Conservation (phyloP, 331 rosid genomes). For the Rosa hybrid region DNA sequence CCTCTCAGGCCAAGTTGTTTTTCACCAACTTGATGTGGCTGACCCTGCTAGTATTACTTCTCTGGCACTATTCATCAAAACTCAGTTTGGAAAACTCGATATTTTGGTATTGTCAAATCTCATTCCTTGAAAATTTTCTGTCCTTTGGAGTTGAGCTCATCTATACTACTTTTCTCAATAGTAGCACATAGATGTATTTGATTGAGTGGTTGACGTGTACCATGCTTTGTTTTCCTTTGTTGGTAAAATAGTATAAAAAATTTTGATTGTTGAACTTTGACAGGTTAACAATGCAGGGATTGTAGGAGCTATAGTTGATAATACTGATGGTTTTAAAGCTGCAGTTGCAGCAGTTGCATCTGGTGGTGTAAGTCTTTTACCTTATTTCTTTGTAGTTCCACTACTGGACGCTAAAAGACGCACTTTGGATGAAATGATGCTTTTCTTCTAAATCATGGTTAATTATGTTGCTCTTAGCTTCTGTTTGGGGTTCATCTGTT, state of each 20-base stretch:
- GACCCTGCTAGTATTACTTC: too few relatives aligned
- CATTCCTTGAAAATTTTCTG: too few relatives aligned
- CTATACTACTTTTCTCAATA: too few relatives aligned
- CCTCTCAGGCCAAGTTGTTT: too few relatives aligned
- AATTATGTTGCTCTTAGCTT: slow-evolving; percentile 18
- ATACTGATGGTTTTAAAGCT: slow-evolving; percentile 6
- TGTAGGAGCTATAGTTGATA: slow-evolving; percentile 35
- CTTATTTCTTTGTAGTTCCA: background rate
- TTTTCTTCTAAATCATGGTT: background rate
- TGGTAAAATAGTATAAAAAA: background rate
- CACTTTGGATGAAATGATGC: background rate
- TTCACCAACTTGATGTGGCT: too few relatives aligned
- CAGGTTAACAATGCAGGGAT: slow-evolving; percentile 48
- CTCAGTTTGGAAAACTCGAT: too few relatives aligned
- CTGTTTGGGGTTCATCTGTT: background rate
- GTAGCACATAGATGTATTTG: too few relatives aligned
- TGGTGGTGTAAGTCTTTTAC: slow-evolving; percentile 6
- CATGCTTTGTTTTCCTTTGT: background rate
- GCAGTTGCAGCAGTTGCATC: background rate
- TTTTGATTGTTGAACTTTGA: background rate
- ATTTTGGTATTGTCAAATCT: too few relatives aligned
- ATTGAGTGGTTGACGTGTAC: too few relatives aligned
- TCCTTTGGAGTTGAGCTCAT: too few relatives aligned
- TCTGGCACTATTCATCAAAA: too few relatives aligned
- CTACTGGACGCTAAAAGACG: background rate